phyloP scores from a whole-genome alignment of 1,284 basidiomycete species.

The Boletus sp. region DNA sequence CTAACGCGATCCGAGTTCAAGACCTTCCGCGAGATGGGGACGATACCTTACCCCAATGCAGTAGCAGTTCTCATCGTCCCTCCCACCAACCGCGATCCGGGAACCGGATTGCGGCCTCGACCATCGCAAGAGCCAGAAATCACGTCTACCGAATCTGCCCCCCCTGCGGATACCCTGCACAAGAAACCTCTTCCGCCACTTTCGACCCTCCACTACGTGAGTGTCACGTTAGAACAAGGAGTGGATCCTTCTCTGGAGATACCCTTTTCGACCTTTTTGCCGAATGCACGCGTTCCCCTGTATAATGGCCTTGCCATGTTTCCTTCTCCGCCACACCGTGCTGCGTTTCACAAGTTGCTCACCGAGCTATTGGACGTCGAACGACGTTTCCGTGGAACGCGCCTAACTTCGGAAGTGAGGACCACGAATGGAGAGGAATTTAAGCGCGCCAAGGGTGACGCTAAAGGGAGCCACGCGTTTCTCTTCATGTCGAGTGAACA shows the following conservation, averaged over 20 bases:
- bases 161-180: neutral
- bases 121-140: conserved; percentile 36
- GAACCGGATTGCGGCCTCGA: conserved; percentile 43
- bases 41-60: conserved; percentile 49
- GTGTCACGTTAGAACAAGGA: neutral
- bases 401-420: neutral
- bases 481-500: conserved; percentile 51
- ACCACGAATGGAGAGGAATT: neutral
- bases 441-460: conserved; percentile 27
- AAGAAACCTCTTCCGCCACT: conserved; percentile 36
- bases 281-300: conserved; percentile 50
- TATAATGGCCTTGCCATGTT: conserved; percentile 66
- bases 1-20: conserved; percentile 60
- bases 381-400: conserved; percentile 30
- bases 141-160: conserved; percentile 12
- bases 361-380: conserved; percentile 48
- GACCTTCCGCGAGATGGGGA: conserved; percentile 43
- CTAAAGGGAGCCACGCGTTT: conserved; percentile 64
- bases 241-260: conserved; percentile 11
- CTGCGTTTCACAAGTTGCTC: conserved; percentile 49
- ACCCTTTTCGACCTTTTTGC: conserved; percentile 30
- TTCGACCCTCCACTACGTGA: conserved; percentile 33
- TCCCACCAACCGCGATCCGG: conserved; percentile 55
- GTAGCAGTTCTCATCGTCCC: conserved; percentile 65
- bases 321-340: conserved; percentile 54